Conservation (phyloP, 1,284 basidiomycete genomes). For the Takashimella tepidaria region DNA sequence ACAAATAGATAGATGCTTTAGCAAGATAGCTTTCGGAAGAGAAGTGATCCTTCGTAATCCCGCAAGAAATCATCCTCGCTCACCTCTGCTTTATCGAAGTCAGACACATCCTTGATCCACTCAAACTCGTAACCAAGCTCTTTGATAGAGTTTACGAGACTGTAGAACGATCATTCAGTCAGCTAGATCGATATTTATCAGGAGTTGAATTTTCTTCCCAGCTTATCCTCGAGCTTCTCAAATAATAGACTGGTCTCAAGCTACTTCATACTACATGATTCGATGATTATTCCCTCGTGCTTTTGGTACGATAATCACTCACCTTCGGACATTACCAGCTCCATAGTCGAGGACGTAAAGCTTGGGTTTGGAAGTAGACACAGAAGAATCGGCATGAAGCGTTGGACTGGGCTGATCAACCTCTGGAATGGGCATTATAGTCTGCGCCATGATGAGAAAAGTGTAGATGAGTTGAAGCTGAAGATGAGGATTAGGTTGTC, state of each 20-base stretch:
- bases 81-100: conserved; percentile 85
- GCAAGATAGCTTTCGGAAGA: too few species aligned
- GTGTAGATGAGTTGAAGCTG: too few species aligned
- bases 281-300: too few species aligned
- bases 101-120: conserved; percentile 80
- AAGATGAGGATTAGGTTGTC: too few species aligned
- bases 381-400: conserved; percentile 11
- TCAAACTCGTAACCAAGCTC: conserved; percentile 82
- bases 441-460: too few species aligned
- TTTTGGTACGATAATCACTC: conserved; percentile 4
- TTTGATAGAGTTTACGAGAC: conserved; percentile 82
- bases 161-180: conserved; percentile 4
- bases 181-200: too few species aligned
- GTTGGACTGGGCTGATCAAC: not conserved
- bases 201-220: too few species aligned
- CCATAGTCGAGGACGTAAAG: conserved; percentile 93
- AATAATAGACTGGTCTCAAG: conserved; percentile 1
- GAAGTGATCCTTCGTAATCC: too few species aligned
- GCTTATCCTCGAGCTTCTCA: too few species aligned
- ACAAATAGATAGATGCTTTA: conserved; percentile 3
- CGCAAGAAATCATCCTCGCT: too few species aligned
- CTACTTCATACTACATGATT: not conserved
- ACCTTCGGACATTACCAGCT: conserved; percentile 86
- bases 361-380: conserved; percentile 28
- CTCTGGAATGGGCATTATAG: too few species aligned